Evolutionary conservation across 73 alveolate genomes (phyloP), one percentile per base, ranked within the genome.

Genomic region (Stentor roeselii): DNA sequence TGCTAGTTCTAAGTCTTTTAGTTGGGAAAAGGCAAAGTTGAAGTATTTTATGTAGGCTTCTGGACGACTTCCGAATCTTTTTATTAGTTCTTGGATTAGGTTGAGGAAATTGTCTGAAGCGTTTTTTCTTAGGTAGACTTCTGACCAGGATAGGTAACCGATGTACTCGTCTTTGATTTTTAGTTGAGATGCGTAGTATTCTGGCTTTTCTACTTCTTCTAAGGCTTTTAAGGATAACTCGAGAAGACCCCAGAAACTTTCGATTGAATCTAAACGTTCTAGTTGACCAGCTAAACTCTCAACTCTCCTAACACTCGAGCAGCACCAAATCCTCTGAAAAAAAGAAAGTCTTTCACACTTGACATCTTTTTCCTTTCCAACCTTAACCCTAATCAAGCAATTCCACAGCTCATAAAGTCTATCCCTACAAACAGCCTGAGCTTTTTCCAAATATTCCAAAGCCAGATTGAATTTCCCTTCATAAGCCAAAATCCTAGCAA

Each of bases 401-500:
- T 50, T 6, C 67, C 67, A 50, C 67, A 11, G 6, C 21, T 50
- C 21, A 21, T 50, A 50, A 21, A 50, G 67, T 11, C 6, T 6
- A 21, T 50, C 67, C 30, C 21, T 50, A 11, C 21, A 11, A 21
- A 11, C 6, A 21, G 67, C 21, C 67, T 11, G 67, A 50, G 67
- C 67, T 50, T 11, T 30, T 30, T 67, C 34, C 37, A 67, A 34
- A 34, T 30, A 32, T 40, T 67, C 41, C 34, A 67, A 34, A 67
- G 80, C 80, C 42, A 36, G n/a, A n/a, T 67, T 27, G 80, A 67
- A 67, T 67, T 67, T 67, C 41, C 80, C 80, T 67, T 67, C 80
- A 67, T 67, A 21, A 21, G 50, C 0, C 14, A 30, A 32, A 36
- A 67, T 15, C 41, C 37, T 67, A 1, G 80, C 80, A 2, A 67